Evolutionary conservation across 306 rosid genomes (phyloP), one percentile per base, ranked within the genome.

Genomic region (Ochetophila trinervis): DNA sequence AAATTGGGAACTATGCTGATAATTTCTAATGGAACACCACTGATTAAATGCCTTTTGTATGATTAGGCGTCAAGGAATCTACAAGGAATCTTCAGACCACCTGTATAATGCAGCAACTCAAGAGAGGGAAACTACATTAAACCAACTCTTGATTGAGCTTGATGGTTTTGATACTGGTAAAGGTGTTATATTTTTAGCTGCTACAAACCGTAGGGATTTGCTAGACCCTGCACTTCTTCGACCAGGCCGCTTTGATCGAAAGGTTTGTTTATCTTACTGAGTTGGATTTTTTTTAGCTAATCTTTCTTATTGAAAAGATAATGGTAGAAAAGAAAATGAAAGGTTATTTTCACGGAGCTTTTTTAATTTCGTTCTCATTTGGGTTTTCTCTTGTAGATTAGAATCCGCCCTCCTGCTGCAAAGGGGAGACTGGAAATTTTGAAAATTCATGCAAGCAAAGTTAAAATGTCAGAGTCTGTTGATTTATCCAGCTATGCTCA

Each of bases 91-190:
- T 37, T 22, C 81, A 6, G 97, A 90, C 73, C 84, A 83, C 20
- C 79, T 87, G 56, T 88, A 93, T 78, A 93, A 93, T 57, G 99
- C 99, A 32, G 94, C 96, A 68, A 93, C 97, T 61, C 97, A 93
- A 81, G 99, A 93, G 87, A 87, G 99, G 83, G 99, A 93, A 83
- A 93, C 99, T 52, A 90, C 99, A 64, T 72, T 93, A 88, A 93
- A 93, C 78, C 99, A 93, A 77, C 88, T 93, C 70, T 75, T 90
- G 75, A 93, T 90, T 60, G 97, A 93, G 77, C 99, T 93, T 78
- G 99, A 93, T 73, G 99, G 99, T 45, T 93, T 93, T 73, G 99
- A 93, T 83, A 93, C 99, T 21, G 99, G 99, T 56, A 93, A 90
- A 86, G 99, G 99, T 55, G 96, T 93, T 70, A 93, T 90, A 77